phyloP scores from a whole-genome alignment of 139 green algal genomes.

The Deuterostichococcus epilithicus region DNA sequence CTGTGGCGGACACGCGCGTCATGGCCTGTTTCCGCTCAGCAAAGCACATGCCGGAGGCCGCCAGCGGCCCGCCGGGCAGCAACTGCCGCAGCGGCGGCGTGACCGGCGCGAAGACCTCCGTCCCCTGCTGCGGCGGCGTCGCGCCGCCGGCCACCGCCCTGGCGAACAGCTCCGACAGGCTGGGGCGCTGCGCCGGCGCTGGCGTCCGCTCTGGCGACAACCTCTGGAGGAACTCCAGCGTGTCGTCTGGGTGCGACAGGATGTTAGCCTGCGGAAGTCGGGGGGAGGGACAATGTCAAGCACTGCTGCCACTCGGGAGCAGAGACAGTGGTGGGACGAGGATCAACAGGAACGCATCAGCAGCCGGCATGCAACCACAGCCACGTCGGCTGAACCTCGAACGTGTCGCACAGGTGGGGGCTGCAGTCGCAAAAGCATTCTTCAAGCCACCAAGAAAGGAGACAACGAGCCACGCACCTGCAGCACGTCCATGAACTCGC shows the following conservation, averaged over 20 bases:
- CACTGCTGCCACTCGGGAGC: background rate
- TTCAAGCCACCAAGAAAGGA: too few relatives aligned
- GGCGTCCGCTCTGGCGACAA: background rate
- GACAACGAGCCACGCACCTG: background rate
- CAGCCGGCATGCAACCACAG: too few relatives aligned
- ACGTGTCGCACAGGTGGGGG: too few relatives aligned
- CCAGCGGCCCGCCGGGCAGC: background rate
- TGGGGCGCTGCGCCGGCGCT: background rate
- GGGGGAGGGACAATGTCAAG: too few relatives aligned
- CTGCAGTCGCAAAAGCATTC: too few relatives aligned
- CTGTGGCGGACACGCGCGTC: background rate
- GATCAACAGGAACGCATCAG: too few relatives aligned
- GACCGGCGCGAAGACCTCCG: too few relatives aligned
- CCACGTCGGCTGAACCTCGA: too few relatives aligned
- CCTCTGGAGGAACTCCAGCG: background rate
- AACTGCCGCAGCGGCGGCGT: background rate
- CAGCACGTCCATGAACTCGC: background rate
- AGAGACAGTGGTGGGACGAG: background rate
- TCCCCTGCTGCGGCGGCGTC: background rate
- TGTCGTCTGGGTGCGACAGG: background rate
- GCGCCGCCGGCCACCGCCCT: background rate
- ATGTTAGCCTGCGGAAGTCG: background rate
- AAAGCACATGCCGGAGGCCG: background rate
- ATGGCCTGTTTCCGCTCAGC: background rate
- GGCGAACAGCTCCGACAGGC: background rate